Percentiles rank a stretch among this genome's conserved stretches.
These are phyloP conservation scores for Gardenia jasminoides DNA, from an alignment of 257 asterid genomes.

Conservation along the genomic window DNA sequence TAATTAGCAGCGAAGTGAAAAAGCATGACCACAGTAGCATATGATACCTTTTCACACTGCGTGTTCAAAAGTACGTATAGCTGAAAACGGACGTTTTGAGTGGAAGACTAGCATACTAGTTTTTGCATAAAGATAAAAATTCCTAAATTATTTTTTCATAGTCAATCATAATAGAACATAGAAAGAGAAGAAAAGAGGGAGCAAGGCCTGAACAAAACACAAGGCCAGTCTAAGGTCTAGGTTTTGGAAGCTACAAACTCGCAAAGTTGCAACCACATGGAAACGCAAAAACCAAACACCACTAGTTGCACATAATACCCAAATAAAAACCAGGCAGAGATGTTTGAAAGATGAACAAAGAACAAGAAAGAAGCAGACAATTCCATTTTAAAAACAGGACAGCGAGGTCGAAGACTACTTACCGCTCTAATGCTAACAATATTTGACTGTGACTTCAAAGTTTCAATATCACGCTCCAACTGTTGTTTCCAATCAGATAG, in stretches of 20 bases:
- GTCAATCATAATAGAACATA: not conserved
- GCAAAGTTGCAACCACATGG: not conserved
- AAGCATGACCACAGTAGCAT: not conserved
- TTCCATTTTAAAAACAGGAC: too few species aligned
- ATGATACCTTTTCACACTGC: not conserved
- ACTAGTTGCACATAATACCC: not conserved
- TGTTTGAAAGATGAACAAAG: not conserved
- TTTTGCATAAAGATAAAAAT: not conserved
- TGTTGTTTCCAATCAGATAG: conserved; percentile 84
- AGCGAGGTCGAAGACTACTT: conserved; percentile 26
- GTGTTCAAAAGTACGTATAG: not conserved
- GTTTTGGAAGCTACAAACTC: not conserved
- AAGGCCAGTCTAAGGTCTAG: not conserved
- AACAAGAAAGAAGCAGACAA: not conserved
- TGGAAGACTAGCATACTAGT: not conserved
- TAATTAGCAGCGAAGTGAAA: not conserved
- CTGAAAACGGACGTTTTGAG: not conserved
- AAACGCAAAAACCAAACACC: not conserved
- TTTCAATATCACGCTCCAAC: conserved; percentile 80
- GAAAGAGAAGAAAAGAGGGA: not conserved
- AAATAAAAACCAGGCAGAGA: not conserved
- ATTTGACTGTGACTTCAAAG: conserved; percentile 78
- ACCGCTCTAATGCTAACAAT: conserved; percentile 67
- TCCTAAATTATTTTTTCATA: not conserved
- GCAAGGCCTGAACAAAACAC: not conserved